A percentile compares a stretch with the other conserved stretches of the same genome.
Evolutionary conservation across 139 green algal genomes (phyloP).

Genomic region (Asterochloris sp.): DNA sequence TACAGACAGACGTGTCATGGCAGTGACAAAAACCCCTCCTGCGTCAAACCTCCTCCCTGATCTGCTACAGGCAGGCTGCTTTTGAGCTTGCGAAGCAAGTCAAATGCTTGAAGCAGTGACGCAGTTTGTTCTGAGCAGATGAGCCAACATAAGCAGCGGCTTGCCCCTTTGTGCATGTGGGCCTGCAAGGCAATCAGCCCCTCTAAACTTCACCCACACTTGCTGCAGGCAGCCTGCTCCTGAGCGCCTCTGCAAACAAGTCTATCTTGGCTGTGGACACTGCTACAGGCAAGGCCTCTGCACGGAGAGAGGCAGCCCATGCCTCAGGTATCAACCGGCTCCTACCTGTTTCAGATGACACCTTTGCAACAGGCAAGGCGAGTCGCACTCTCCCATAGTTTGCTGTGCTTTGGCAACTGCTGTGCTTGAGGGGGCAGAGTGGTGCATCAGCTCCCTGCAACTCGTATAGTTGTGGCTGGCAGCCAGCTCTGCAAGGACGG

Average conservation of each 20-base stretch:
- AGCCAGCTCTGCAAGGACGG: constrained; percentile 35
- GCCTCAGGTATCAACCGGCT: constrained; percentile 5
- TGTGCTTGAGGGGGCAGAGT: neutral
- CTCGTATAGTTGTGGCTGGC: constrained; percentile 44
- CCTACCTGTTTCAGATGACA: neutral
- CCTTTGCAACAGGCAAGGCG: constrained; percentile 8
- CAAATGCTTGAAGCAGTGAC: too few species aligned
- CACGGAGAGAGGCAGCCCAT: neutral
- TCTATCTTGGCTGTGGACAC: constrained; percentile 5
- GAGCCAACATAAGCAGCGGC: too few species aligned
- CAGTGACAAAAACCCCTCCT: too few species aligned
- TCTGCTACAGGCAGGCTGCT: too few species aligned
- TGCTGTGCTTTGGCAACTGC: constrained; percentile 12
- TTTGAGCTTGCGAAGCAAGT: too few species aligned
- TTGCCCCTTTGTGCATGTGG: too few species aligned
- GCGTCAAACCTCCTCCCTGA: too few species aligned
- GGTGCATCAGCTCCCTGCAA: neutral
- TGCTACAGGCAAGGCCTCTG: neutral
- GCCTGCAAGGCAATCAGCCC: too few species aligned
- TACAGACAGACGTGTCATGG: too few species aligned
- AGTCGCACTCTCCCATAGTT: neutral
- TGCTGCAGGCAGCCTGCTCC: neutral
- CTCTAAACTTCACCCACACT: too few species aligned
- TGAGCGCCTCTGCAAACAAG: constrained; percentile 30
- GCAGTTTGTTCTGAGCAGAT: too few species aligned